These are phyloP conservation scores for Rutstroemia sp. DNA, from an alignment of 2,329 filamentous ascomycete species.

Conservation along the genomic window DNA sequence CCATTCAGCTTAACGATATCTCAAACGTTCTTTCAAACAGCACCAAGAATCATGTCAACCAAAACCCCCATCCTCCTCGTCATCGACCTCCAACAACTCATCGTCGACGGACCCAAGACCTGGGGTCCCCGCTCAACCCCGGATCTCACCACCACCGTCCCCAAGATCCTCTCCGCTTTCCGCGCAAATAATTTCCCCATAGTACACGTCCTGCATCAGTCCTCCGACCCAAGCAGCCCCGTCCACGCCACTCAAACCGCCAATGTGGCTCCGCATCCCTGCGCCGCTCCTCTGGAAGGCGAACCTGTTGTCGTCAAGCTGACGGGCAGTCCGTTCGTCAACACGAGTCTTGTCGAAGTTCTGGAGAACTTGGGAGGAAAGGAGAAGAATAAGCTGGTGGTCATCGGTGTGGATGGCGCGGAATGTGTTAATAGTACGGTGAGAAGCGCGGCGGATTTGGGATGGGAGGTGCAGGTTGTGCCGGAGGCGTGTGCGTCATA, in stretches of 20 bases:
- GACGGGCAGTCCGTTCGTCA: constrained; percentile 18
- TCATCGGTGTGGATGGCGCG: constrained; percentile 21
- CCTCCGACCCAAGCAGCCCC: constrained; percentile 8
- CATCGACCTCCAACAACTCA: constrained; percentile 20
- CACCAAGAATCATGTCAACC: background rate
- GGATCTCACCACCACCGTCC: constrained; percentile 13
- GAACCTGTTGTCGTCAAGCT: constrained; percentile 18
- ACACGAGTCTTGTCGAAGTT: background rate
- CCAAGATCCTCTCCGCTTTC: constrained; percentile 14
- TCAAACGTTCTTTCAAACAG: too few species aligned
- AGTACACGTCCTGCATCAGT: constrained; percentile 20
- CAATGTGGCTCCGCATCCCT: constrained; percentile 14
- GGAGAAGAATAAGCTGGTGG: constrained; percentile 13
- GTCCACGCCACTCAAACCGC: constrained; percentile 12
- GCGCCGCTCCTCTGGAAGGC: constrained; percentile 8
- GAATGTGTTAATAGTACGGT: constrained; percentile 20
- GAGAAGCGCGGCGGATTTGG: constrained; percentile 19
- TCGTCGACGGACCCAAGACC: constrained; percentile 11
- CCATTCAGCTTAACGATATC: background rate
- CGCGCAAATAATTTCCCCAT: constrained; percentile 15
- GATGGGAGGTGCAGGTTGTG: constrained; percentile 19
- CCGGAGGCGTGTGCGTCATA: constrained; percentile 20
- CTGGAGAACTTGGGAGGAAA: background rate
- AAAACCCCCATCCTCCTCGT: constrained; percentile 12
- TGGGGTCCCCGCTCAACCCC: constrained; percentile 22